Evolutionary conservation across 495 filamentous ascomycete species (phyloP).

Genomic region (Physcia stellaris): DNA sequence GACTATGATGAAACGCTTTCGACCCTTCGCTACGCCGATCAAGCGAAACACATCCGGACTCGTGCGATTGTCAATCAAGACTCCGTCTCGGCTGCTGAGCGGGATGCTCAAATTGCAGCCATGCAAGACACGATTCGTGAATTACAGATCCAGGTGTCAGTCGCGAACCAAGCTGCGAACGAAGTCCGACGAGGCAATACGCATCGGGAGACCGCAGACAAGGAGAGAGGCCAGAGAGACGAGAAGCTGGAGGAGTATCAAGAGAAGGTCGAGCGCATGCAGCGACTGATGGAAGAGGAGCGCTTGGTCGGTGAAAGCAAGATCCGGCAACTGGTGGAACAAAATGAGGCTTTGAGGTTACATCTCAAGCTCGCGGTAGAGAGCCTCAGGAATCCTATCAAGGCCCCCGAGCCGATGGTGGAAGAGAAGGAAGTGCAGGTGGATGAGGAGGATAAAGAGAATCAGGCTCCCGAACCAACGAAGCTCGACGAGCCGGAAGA

Average conservation of each 20-base stretch:
- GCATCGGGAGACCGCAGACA: conserved; percentile 24
- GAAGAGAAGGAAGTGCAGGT: conserved; percentile 8
- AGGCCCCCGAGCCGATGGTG: conserved; percentile 27
- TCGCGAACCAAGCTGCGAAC: conserved; percentile 15
- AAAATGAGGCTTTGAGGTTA: conserved; percentile 77
- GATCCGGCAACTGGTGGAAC: conserved; percentile 68
- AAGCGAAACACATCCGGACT: conserved; percentile 96
- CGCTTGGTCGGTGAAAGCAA: conserved; percentile 79
- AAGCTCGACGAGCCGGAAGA: conserved; percentile 19
- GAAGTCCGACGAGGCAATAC: conserved; percentile 16
- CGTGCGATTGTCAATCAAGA: conserved; percentile 94
- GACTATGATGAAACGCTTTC: conserved; percentile 97
- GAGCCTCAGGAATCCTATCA: conserved; percentile 79
- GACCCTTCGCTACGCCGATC: conserved; percentile 92
- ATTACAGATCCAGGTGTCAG: conserved; percentile 62
- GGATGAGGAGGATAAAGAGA: conserved; percentile 15
- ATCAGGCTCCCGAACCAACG: conserved; percentile 8
- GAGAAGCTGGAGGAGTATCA: conserved; percentile 88
- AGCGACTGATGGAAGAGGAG: conserved; percentile 86
- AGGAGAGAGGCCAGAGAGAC: conserved; percentile 40
- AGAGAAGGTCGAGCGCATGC: conserved; percentile 66
- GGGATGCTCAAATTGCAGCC: conserved; percentile 81
- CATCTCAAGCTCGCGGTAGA: conserved; percentile 81
- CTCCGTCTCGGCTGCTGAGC: conserved; percentile 68
- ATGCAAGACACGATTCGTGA: conserved; percentile 87